Percentiles rank a stretch among this genome's conserved stretches.
phyloP scores from a whole-genome alignment of 225 moss, liverwort and hornwort species.

The Bryoerythrophyllum caledonicum region DNA sequence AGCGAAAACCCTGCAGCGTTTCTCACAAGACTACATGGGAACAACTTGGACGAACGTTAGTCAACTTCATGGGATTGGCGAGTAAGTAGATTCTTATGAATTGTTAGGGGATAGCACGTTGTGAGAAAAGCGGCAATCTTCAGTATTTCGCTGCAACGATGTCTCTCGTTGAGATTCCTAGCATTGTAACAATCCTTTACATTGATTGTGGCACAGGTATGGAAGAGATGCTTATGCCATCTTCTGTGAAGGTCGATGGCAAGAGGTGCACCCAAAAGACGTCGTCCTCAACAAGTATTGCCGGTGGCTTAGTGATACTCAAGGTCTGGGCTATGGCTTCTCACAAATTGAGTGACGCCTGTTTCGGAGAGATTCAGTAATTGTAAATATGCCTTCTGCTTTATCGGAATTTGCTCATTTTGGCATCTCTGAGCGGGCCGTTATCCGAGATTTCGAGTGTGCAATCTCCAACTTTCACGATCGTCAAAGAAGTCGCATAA shows the following conservation, averaged over 20 bases:
- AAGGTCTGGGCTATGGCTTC: conserved; percentile 77
- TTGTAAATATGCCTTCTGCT: background rate
- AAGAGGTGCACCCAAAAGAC: conserved; percentile 87
- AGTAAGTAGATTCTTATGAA: conserved; percentile 60
- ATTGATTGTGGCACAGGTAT: conserved; percentile 58
- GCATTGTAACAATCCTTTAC: background rate
- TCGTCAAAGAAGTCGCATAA: conserved; percentile 6
- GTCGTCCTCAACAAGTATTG: conserved; percentile 75
- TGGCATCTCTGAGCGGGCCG: background rate
- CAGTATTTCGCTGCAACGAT: conserved; percentile 6
- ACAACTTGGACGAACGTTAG: conserved; percentile 89
- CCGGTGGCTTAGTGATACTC: conserved; percentile 78
- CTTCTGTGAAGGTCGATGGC: conserved; percentile 98
- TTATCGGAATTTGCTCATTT: conserved; percentile 3
- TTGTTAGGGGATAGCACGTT: conserved; percentile 1
- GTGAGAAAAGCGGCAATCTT: background rate
- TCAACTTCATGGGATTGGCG: conserved; percentile 92
- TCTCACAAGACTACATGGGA: conserved; percentile 75
- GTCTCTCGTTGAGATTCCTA: background rate
- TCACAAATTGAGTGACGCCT: conserved; percentile 40
- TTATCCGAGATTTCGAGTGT: background rate
- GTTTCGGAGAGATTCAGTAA: conserved; percentile 6
- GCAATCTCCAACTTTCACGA: background rate
- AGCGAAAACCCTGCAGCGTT: conserved; percentile 88
- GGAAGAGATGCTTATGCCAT: conserved; percentile 97